Percentiles rank a stretch among this genome's conserved stretches.
phyloP scores from a whole-genome alignment of 495 filamentous ascomycete species.

The Tetracladium marchalianum region DNA sequence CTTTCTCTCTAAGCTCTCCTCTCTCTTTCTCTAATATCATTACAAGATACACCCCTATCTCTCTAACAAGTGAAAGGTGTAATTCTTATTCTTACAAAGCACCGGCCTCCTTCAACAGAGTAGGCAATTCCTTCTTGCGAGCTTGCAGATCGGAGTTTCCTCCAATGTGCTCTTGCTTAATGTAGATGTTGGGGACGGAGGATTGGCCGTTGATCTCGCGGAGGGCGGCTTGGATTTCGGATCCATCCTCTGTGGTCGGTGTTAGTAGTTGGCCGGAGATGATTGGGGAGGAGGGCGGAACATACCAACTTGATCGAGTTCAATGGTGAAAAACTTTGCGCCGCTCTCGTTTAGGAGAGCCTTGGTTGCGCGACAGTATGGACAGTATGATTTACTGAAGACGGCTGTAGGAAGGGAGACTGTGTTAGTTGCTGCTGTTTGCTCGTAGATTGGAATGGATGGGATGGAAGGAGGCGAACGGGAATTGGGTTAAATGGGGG shows the following conservation, averaged over 20 bases:
- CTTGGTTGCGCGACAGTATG: constrained; percentile 85
- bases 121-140: constrained; percentile 43
- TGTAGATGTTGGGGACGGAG: constrained; percentile 94
- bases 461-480: neutral
- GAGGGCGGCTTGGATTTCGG: constrained; percentile 76
- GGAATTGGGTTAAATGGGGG: neutral
- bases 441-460: neutral
- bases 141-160: constrained; percentile 91
- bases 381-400: constrained; percentile 95
- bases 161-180: constrained; percentile 81
- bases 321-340: constrained; percentile 65
- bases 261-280: constrained; percentile 5
- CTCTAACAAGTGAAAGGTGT: no score
- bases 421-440: no score
- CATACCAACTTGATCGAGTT: constrained; percentile 78
- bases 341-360: constrained; percentile 51
- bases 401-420: constrained; percentile 46
- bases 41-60: neutral
- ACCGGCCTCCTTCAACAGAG: constrained; percentile 54
- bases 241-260: constrained; percentile 53
- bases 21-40: neutral
- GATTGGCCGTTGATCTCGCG: constrained; percentile 68
- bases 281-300: constrained; percentile 6
- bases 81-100: constrained; percentile 37
- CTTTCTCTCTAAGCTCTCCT: no score